Conservation (phyloP, 2,329 filamentous ascomycete genomes). For the Fulvia fulva region DNA sequence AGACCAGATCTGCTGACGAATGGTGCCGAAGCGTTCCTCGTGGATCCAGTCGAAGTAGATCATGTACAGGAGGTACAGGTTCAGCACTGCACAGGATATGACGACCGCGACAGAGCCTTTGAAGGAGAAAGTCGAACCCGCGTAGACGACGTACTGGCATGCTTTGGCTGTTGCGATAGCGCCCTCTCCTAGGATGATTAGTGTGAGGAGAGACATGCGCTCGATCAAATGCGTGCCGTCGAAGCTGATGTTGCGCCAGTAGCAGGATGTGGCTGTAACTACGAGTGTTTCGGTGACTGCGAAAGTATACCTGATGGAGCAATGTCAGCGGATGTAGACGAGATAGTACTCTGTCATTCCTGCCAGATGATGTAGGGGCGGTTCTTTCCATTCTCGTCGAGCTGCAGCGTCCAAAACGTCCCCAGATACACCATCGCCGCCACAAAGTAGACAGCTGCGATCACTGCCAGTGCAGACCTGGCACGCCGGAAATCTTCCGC, state of each 20-base stretch:
- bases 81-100: conserved; percentile 32
- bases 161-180: conserved; percentile 36
- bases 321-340: not conserved
- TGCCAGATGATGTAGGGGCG: conserved; percentile 47
- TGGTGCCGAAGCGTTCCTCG: conserved; percentile 23
- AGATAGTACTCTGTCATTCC: not conserved
- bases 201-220: conserved; percentile 37
- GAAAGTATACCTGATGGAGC: conserved; percentile 41
- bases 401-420: conserved; percentile 27
- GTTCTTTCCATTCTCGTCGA: conserved; percentile 17
- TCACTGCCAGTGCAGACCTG: conserved; percentile 12
- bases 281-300: conserved; percentile 31
- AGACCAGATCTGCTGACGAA: conserved; percentile 26
- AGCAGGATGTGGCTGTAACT: conserved; percentile 30
- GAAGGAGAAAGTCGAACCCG: conserved; percentile 15
- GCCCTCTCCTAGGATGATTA: conserved; percentile 40
- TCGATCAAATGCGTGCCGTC: conserved; percentile 38
- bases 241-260: conserved; percentile 36
- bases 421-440: conserved; percentile 35
- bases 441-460: conserved; percentile 33
- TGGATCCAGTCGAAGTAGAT: conserved; percentile 26
- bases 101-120: conserved; percentile 29
- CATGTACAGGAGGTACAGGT: conserved; percentile 31
- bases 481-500: conserved; percentile 15
- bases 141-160: conserved; percentile 34